A percentile compares a stretch with the other conserved stretches of the same genome.
Evolutionary conservation across 2,329 filamentous ascomycete genomes (phyloP).

Genomic region (Colletotrichum sp.): DNA sequence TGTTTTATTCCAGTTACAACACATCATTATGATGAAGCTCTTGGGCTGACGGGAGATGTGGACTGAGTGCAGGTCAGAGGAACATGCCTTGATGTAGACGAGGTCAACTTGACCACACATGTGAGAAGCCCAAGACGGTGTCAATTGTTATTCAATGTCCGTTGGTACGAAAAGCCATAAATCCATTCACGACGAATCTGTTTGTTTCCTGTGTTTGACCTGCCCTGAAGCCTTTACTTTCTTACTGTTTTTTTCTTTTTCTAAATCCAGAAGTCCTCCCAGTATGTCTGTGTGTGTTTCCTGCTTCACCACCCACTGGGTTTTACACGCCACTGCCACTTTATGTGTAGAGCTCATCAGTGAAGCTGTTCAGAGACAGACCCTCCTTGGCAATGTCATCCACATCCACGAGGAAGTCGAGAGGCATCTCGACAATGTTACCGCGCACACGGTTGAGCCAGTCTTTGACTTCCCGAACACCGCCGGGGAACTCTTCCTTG

Average conservation of each 20-base stretch:
- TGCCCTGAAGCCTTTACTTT: not conserved
- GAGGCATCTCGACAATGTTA: conserved; percentile 86
- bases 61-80: not conserved
- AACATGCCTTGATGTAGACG: not conserved
- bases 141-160: not conserved
- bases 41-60: not conserved
- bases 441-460: conserved; percentile 71
- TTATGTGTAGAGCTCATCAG: conserved; percentile 74
- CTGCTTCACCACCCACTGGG: not conserved
- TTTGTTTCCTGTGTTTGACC: not conserved
- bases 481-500: conserved; percentile 75
- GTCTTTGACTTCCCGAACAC: conserved; percentile 75
- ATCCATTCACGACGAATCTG: not conserved
- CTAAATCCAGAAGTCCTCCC: not conserved
- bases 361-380: conserved; percentile 72
- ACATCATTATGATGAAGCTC: not conserved
- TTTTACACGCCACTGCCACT: not conserved
- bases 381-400: conserved; percentile 88
- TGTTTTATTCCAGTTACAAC: not conserved
- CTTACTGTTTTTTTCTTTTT: not conserved
- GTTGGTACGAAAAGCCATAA: not conserved
- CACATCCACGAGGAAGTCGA: conserved; percentile 81
- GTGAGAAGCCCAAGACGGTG: not conserved
- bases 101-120: not conserved
- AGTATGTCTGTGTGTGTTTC: not conserved